Percentiles rank a stretch among this genome's conserved stretches.
Conservation (phyloP, 306 rosid genomes). For the Vicia sativa region DNA sequence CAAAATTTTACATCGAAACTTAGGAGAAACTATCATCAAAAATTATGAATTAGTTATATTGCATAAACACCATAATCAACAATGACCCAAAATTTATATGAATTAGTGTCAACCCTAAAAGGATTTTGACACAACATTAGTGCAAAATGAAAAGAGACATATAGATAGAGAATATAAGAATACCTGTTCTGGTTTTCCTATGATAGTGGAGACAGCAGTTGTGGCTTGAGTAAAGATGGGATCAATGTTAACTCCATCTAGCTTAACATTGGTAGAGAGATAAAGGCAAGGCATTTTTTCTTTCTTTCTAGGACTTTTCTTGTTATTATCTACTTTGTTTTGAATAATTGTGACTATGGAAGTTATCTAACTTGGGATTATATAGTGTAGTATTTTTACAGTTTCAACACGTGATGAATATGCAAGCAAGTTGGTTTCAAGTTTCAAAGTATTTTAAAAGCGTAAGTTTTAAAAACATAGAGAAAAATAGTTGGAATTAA, state of each 20-base stretch:
- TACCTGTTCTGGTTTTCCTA: conserved; percentile 71
- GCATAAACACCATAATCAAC: not conserved
- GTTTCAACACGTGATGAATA: not conserved
- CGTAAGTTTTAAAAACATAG: too few relatives aligned
- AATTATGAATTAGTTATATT: not conserved
- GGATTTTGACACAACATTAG: not conserved
- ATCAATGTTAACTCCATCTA: conserved; percentile 67
- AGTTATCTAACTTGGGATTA: not conserved
- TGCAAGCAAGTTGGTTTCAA: not conserved
- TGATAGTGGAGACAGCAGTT: conserved; percentile 61
- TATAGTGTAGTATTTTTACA: not conserved
- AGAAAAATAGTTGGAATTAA: too few relatives aligned
- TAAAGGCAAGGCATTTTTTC: conserved; percentile 81
- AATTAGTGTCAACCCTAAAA: not conserved
- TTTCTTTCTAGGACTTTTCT: not conserved
- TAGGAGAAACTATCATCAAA: not conserved
- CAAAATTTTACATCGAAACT: not conserved
- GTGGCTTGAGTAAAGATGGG: conserved; percentile 69
- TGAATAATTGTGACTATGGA: not conserved
- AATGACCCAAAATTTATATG: not conserved
- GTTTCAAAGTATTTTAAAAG: conserved; percentile 10
- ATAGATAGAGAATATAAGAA: not conserved
- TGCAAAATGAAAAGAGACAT: not conserved
- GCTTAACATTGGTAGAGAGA: conserved; percentile 70
- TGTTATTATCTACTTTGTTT: not conserved